Evolutionary conservation across 2,329 filamentous ascomycete species (phyloP).

Genomic region (Fusarium xyrophilum): DNA sequence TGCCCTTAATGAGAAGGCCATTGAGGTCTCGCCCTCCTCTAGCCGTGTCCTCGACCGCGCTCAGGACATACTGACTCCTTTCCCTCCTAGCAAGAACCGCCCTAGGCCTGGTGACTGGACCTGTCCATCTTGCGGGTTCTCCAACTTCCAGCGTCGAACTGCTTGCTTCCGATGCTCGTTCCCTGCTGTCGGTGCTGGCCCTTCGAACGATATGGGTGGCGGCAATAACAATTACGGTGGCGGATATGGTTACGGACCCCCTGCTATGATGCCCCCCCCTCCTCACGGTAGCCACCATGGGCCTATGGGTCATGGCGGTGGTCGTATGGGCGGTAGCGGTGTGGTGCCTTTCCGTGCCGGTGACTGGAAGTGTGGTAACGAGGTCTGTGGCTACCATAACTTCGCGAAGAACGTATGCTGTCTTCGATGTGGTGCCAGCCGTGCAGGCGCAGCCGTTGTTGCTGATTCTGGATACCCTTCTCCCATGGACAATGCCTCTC

Average conservation of each 20-base stretch:
- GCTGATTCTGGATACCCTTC: slow-evolving; percentile 92
- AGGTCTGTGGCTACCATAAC: slow-evolving; percentile 98
- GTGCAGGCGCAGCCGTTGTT: slow-evolving; percentile 90
- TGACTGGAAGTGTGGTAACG: slow-evolving; percentile 98
- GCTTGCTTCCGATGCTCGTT: slow-evolving; percentile 99
- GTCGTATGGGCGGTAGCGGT: slow-evolving; percentile 81
- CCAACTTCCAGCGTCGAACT: slow-evolving; percentile 98
- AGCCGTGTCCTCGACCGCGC: slow-evolving; percentile 94
- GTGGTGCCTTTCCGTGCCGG: slow-evolving; percentile 97
- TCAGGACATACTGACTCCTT: slow-evolving; percentile 93
- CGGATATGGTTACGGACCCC: slow-evolving; percentile 69
- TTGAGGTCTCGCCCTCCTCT: slow-evolving; percentile 97
- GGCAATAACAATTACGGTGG: slow-evolving; percentile 68
- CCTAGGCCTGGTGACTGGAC: slow-evolving; percentile 98
- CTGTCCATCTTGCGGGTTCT: slow-evolving; percentile 97
- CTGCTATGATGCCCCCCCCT: slow-evolving; percentile 81
- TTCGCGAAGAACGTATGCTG: slow-evolving; percentile 99
- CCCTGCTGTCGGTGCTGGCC: slow-evolving; percentile 86
- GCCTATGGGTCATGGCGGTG: slow-evolving; percentile 63
- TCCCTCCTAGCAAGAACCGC: slow-evolving; percentile 98
- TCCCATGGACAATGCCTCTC: slow-evolving; percentile 84
- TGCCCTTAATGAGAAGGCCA: slow-evolving; percentile 97
- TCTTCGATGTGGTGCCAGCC: slow-evolving; percentile 92
- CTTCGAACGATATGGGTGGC: slow-evolving; percentile 68
- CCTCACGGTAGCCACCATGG: slow-evolving; percentile 70